These are phyloP conservation scores for Phialemoniopsis sp. DNA, from an alignment of 2,329 filamentous ascomycete genomes.

Conservation along the genomic window DNA sequence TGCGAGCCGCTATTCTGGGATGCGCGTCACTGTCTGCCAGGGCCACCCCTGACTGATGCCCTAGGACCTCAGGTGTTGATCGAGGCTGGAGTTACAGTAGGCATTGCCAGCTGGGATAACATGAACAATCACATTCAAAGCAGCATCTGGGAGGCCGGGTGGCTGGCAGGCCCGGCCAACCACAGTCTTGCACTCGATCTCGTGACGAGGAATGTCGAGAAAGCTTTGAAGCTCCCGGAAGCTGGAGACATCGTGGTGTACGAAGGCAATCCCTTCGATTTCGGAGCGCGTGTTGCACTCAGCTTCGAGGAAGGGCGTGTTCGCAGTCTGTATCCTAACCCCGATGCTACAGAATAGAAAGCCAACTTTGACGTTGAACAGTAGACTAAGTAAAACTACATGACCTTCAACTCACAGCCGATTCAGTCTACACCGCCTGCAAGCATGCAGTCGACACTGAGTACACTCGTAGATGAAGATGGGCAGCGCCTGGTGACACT, in stretches of 20 bases:
- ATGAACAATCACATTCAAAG: conserved; percentile 13
- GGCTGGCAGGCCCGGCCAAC: conserved; percentile 12
- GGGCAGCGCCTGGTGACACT: conserved; percentile 32
- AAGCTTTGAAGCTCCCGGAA: conserved; percentile 22
- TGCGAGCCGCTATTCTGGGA: conserved; percentile 14
- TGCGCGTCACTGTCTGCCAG: conserved; percentile 10
- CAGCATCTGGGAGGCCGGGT: conserved; percentile 13
- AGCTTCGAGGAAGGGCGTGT: conserved; percentile 17
- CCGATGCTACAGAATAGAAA: conserved; percentile 2
- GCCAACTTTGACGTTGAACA: too few species aligned
- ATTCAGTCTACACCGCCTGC: conserved; percentile 40
- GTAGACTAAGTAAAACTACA: too few species aligned
- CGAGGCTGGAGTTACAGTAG: conserved; percentile 11
- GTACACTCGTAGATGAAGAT: conserved; percentile 41
- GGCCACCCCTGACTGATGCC: conserved; percentile 9
- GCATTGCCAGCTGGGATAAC: conserved; percentile 12
- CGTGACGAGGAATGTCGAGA: conserved; percentile 26
- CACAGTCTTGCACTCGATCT: conserved; percentile 20
- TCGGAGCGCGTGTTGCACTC: conserved; percentile 23
- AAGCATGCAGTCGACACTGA: conserved; percentile 38
- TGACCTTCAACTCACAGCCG: too few species aligned
- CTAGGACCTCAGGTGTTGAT: conserved; percentile 12
- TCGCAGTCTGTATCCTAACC: conserved; percentile 9
- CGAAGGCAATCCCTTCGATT: conserved; percentile 27
- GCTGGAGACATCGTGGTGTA: conserved; percentile 25